Percentiles rank a stretch among this genome's conserved stretches.
These are phyloP conservation scores for Blumeria hordei DNA, from an alignment of 2,329 filamentous ascomycete genomes.

Conservation along the genomic window DNA sequence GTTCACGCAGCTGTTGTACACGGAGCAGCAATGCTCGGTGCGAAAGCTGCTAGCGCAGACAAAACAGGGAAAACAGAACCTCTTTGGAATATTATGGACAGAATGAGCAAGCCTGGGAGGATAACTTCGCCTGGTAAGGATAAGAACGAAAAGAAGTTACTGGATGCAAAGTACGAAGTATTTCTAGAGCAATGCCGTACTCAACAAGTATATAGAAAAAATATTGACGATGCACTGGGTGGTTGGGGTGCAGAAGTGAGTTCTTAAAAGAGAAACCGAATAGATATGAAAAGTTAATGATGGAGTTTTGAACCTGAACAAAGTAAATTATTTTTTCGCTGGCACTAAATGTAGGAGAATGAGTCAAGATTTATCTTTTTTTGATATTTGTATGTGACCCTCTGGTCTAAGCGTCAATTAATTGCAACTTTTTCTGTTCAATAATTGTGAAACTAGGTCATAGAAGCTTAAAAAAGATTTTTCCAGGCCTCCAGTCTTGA, in stretches of 20 bases:
- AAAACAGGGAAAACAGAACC: constrained; percentile 57
- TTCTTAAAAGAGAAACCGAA: background rate
- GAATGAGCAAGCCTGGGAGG: constrained; percentile 83
- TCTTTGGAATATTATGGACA: constrained; percentile 92
- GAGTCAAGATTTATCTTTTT: too few relatives aligned
- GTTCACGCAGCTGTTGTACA: constrained; percentile 91
- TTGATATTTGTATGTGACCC: too few relatives aligned
- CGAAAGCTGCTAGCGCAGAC: constrained; percentile 77
- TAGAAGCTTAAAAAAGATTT: too few relatives aligned
- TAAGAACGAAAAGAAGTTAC: constrained; percentile 48
- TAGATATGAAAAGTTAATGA: too few relatives aligned
- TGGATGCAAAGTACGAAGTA: constrained; percentile 82
- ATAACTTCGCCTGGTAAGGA: constrained; percentile 55
- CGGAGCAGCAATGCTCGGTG: constrained; percentile 94
- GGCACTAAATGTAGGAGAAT: too few relatives aligned
- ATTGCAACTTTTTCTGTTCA: too few relatives aligned
- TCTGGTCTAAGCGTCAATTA: too few relatives aligned
- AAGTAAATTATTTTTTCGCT: too few relatives aligned
- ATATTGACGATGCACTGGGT: constrained; percentile 39
- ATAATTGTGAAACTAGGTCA: too few relatives aligned
- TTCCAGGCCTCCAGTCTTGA: too few relatives aligned
- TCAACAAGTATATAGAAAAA: constrained; percentile 59
- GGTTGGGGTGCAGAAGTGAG: constrained; percentile 17
- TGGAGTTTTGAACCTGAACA: too few relatives aligned
- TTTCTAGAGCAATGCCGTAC: constrained; percentile 79